A percentile compares a stretch with the other conserved stretches of the same genome.
Conservation (phyloP, 169 alveolate genomes). For the Eimeria maxima region DNA sequence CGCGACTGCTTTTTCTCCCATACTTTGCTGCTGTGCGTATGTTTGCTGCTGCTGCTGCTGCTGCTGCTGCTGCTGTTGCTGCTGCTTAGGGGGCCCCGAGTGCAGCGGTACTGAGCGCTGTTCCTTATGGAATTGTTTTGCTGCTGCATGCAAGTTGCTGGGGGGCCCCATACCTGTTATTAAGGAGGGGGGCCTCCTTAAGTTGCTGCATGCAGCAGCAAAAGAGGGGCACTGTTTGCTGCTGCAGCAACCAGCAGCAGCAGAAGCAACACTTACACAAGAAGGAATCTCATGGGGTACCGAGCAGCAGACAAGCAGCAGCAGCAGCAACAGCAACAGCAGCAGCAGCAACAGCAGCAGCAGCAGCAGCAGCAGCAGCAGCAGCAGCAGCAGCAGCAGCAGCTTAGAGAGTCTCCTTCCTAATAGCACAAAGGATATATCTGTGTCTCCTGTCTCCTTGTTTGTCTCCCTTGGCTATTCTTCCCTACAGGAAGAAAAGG, state of each 20-base stretch:
- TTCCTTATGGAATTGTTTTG: neutral
- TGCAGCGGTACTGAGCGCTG: neutral
- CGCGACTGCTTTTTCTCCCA: neutral
- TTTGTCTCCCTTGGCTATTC: neutral
- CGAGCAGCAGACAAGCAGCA: neutral
- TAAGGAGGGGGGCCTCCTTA: neutral
- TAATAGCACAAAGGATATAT: neutral
- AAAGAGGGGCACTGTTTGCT: neutral
- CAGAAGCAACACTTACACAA: neutral
- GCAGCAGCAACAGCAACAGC: neutral
- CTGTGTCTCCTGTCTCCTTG: neutral
- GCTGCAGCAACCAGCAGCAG: neutral
- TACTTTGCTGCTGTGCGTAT: too few relatives aligned
- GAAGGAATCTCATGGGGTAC: neutral
- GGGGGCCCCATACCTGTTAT: neutral
- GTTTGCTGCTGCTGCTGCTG: too few relatives aligned
- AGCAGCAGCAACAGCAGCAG: neutral
- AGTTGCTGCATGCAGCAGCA: neutral
- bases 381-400: too few relatives aligned
- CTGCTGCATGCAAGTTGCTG: slow-evolving; percentile 15
- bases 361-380: too few relatives aligned
- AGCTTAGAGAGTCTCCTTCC: too few relatives aligned
- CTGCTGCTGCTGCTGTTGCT: too few relatives aligned
- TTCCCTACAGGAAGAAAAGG: neutral
- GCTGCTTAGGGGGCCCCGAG: slow-evolving; percentile 3